Evolutionary conservation across 2,329 filamentous ascomycete genomes (phyloP), one percentile per base, ranked within the genome.

Genomic region (Alternaria novae-zelandiae): DNA sequence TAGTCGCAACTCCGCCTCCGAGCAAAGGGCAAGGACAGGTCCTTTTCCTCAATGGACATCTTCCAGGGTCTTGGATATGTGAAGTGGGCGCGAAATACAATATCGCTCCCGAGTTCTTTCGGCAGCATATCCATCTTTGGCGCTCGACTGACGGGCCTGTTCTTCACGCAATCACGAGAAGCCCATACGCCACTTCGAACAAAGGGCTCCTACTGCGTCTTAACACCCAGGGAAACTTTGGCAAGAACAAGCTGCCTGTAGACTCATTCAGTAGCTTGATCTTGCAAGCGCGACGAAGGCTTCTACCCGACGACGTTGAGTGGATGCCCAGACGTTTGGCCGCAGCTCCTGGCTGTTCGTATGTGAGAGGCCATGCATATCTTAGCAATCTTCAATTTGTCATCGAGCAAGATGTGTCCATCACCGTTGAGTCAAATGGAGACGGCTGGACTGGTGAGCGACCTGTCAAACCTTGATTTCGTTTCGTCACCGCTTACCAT

Each of bases 101-200:
- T 6, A 59, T 65, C 17, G 49, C 30, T 4, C 50, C 54, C 9
- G 62, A 61, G 20, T 65, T 58, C 36, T 65, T 65, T 43, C 47
- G 62, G 12, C 49, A 46, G 32, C 62, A 65, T 45, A 56, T 65
- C 6, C 58, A 65, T 43, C 47, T 61, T 25, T 61, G 62, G 62
- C 54, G 62, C 8, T 54, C 62, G 7, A 23, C 58, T 6, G n/a
- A 55, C 6, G 62, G 62, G 6, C 43, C 62, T 26, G 62, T 65
- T 9, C 23, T 61, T 26, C 54, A 65, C 49, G 44, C 54, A 10
- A 51, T 58, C 8, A 46, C 58, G 3, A 50, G 41, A 15, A 26
- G 51, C 8, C 62, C 58, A 8, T 61, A 49, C 7, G 44, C 54
- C 9, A 50, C 25, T 12, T 45, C 51, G 11, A n/a, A n/a, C 12